Base-by-base conservation (phyloP, 345 rosid genomes). In the Gossypium rotundifolium region DNA sequence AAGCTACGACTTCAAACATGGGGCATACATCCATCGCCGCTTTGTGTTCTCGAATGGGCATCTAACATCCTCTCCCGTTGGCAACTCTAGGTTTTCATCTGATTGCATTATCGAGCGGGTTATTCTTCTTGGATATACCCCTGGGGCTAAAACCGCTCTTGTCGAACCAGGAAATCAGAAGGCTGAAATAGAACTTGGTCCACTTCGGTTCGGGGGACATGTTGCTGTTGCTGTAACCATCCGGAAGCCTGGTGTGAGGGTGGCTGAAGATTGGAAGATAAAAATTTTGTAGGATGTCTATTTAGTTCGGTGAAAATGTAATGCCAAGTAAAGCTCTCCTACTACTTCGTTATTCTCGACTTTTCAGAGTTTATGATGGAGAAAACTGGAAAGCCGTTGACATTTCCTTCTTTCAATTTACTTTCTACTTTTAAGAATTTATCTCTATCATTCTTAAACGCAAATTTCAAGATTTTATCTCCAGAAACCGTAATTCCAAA, bases 231-330 rank as follows among this genome's bases (percentile, higher is more conserved):
- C 81, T 16, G 78, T 85, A 75, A 96, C 98, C 55, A 78, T 96
- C 46, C 88, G 98, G 60, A 93, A 91, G 79, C 98, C 99, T 45
- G 87, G 87, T 69, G 96, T 91, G 40, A 83, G 82, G 46, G 87
- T 96, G 58, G 79, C 87, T 18, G 94, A 88, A 60, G 92, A 93
- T 75, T 96, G 99, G 99, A 86, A 91, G 38, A 70, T 96, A 8
- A 84, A 85, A 85, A 72, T 91, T 80, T 73, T 89, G 82, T 66
- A 66, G 73, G 65, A 70, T 68, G 6, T 65, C 20, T 60, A 8
- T 59, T 40, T 65, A 53, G 42, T 70, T 72, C 33, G 16, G 65
- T 25, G 22, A 42, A 64, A 25, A 44, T 45, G 25, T 65, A 70
- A 33, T 48, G 7, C 7, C 40, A 2, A 10, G 23, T 49, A 22